Evolutionary conservation across 2,329 filamentous ascomycete genomes (phyloP).

Genomic region (Colletotrichum graminicola): DNA sequence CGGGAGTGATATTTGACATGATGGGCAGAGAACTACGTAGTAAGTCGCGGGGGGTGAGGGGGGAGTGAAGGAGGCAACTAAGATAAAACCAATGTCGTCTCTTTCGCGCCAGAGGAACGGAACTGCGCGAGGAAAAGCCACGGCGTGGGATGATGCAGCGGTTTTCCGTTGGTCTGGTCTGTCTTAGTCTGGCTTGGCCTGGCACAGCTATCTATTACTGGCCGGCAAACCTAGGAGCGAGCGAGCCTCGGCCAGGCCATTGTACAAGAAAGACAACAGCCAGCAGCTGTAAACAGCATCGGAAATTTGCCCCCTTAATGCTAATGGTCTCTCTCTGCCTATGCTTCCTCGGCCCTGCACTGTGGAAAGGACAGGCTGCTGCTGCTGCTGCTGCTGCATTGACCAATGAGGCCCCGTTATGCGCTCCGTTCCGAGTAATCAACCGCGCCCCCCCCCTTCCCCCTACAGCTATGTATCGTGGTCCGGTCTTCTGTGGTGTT

Average conservation of each 20-base stretch:
- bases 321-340: neutral
- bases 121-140: neutral
- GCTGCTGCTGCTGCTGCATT: neutral
- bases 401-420: conserved; percentile 22
- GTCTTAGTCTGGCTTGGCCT: neutral
- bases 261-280: conserved; percentile 7
- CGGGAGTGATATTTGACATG: conserved; percentile 15
- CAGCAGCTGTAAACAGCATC: conserved; percentile 26
- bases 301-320: conserved; percentile 30
- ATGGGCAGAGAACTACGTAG: conserved; percentile 18
- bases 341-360: conserved; percentile 14
- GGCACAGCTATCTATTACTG: neutral
- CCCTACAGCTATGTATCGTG: neutral
- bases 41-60: neutral
- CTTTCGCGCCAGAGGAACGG: conserved; percentile 5
- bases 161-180: conserved; percentile 35
- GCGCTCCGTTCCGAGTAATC: conserved; percentile 24
- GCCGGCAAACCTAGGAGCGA: conserved; percentile 4
- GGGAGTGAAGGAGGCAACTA: conserved; percentile 18
- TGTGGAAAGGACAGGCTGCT: neutral
- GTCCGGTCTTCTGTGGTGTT: neutral
- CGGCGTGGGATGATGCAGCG: conserved; percentile 34
- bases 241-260: conserved; percentile 19
- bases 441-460: no score
- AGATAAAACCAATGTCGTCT: neutral